A percentile compares a stretch with the other conserved stretches of the same genome.
phyloP scores from a whole-genome alignment of 257 asterid species.

The Ehretia macrophylla region DNA sequence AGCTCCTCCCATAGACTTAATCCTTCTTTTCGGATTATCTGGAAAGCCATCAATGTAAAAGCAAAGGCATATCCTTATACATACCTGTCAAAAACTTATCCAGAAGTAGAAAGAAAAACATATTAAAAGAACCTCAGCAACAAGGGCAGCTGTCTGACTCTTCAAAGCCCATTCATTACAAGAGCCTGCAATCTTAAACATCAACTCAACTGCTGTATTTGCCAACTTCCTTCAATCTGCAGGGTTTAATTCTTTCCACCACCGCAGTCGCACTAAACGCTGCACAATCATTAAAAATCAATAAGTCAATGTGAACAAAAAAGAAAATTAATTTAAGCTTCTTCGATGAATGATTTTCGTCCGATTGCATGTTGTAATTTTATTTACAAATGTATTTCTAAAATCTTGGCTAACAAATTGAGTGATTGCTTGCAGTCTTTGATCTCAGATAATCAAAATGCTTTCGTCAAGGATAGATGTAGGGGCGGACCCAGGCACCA shows the following conservation, averaged over 20 bases:
- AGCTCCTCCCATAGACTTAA: slow-evolving; percentile 79
- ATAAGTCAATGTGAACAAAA: slow-evolving; percentile 8
- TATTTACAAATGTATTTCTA: too few species aligned
- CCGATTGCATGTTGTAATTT: too few species aligned
- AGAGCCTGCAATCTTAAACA: slow-evolving; percentile 83
- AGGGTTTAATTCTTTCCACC: slow-evolving; percentile 81
- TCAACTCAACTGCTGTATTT: slow-evolving; percentile 65
- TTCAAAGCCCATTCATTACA: slow-evolving; percentile 94
- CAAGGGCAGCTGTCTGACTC: slow-evolving; percentile 97
- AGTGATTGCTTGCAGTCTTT: too few species aligned
- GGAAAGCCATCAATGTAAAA: slow-evolving; percentile 30
- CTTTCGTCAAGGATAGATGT: too few species aligned
- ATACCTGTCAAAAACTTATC: neutral
- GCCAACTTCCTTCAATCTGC: slow-evolving; percentile 72
- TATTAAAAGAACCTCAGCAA: slow-evolving; percentile 74
- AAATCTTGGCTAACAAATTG: too few species aligned
- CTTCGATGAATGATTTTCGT: too few species aligned
- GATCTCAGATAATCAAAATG: too few species aligned
- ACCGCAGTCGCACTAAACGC: slow-evolving; percentile 93
- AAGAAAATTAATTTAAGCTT: too few species aligned
- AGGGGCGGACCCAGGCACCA: too few species aligned
- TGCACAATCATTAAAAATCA: slow-evolving; percentile 28
- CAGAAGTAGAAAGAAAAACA: slow-evolving; percentile 14
- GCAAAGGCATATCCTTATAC: slow-evolving; percentile 7
- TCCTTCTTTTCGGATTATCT: slow-evolving; percentile 95